These are phyloP conservation scores for Akanthomyces uredinophilus DNA, from an alignment of 2,329 filamentous ascomycete species.

Conservation along the genomic window DNA sequence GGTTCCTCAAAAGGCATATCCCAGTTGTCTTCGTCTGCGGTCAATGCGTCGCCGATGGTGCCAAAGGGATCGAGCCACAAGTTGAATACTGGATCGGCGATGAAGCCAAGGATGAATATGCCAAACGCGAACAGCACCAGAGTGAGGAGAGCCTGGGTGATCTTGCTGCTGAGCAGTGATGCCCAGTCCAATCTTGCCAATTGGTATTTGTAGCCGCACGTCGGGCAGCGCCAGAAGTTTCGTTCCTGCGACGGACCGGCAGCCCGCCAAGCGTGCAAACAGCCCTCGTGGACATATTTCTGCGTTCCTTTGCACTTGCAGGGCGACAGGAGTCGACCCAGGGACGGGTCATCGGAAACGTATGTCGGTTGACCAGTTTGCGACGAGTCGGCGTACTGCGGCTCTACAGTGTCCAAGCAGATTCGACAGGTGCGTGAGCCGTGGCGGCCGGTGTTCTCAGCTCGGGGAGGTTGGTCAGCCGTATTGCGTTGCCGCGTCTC, in stretches of 20 bases:
- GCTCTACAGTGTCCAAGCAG: conserved; percentile 66
- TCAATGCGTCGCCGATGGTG: conserved; percentile 48
- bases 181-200: conserved; percentile 74
- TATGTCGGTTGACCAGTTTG: conserved; percentile 47
- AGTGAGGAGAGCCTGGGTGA: conserved; percentile 67
- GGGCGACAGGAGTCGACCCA: conserved; percentile 77
- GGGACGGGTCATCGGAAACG: conserved; percentile 65
- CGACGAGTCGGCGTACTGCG: conserved; percentile 38
- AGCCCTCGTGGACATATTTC: conserved; percentile 90
- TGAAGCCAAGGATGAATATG: conserved; percentile 80
- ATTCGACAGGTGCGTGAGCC: conserved; percentile 78
- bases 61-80: conserved; percentile 76
- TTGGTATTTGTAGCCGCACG: conserved; percentile 78
- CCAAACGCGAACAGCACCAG: conserved; percentile 62
- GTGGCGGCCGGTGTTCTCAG: conserved; percentile 44
- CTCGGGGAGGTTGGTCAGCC: neutral
- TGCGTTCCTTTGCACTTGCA: conserved; percentile 92
- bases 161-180: conserved; percentile 60
- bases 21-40: conserved; percentile 35
- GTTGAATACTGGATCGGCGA: conserved; percentile 89
- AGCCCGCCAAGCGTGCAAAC: conserved; percentile 76
- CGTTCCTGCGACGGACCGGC: conserved; percentile 59
- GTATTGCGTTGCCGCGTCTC: conserved; percentile 9
- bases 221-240: conserved; percentile 84
- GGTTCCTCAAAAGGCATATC: conserved; percentile 42